Evolutionary conservation across 306 rosid species (phyloP).

Genomic region (Lupinus albus): DNA sequence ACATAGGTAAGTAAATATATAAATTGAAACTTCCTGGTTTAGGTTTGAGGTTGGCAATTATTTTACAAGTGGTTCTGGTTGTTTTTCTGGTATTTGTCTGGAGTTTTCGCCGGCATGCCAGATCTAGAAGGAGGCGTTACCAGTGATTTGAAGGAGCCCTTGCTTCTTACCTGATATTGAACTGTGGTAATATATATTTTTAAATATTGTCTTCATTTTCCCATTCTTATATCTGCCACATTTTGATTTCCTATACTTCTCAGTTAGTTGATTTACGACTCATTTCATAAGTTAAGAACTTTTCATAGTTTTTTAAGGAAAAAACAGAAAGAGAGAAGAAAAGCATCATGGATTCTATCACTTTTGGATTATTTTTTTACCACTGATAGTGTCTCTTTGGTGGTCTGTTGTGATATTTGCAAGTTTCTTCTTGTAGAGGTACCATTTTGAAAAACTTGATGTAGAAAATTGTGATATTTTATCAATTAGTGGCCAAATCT

Average conservation of each 20-base stretch:
- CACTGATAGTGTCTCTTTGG: neutral
- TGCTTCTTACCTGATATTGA: slow-evolving; percentile 5
- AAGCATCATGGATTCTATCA: slow-evolving; percentile 16
- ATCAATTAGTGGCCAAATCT: neutral
- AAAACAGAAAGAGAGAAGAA: slow-evolving; percentile 21
- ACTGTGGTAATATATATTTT: slow-evolving; percentile 39
- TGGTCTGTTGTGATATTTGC: neutral
- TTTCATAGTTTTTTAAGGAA: slow-evolving; percentile 8
- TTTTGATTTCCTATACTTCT: slow-evolving; percentile 3
- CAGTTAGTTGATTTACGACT: slow-evolving; percentile 5
- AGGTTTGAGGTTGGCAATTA: slow-evolving; percentile 66
- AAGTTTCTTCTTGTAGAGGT: slow-evolving; percentile 16
- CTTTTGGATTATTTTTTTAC: neutral
- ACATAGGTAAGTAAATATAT: slow-evolving; percentile 25
- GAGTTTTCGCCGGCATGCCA: slow-evolving; percentile 42
- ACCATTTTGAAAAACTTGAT: neutral
- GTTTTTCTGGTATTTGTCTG: slow-evolving; percentile 44
- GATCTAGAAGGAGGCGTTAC: slow-evolving; percentile 58
- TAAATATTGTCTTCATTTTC: neutral
- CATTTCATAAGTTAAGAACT: slow-evolving; percentile 7
- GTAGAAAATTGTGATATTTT: neutral
- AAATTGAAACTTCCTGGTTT: slow-evolving; percentile 38
- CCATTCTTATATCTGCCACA: slow-evolving; percentile 6
- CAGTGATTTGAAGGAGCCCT: slow-evolving; percentile 43
- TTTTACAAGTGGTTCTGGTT: slow-evolving; percentile 58